A percentile compares a stretch with the other conserved stretches of the same genome.
Evolutionary conservation across 768 basidiomycete species (phyloP).

Genomic region (Boletus fagicola): DNA sequence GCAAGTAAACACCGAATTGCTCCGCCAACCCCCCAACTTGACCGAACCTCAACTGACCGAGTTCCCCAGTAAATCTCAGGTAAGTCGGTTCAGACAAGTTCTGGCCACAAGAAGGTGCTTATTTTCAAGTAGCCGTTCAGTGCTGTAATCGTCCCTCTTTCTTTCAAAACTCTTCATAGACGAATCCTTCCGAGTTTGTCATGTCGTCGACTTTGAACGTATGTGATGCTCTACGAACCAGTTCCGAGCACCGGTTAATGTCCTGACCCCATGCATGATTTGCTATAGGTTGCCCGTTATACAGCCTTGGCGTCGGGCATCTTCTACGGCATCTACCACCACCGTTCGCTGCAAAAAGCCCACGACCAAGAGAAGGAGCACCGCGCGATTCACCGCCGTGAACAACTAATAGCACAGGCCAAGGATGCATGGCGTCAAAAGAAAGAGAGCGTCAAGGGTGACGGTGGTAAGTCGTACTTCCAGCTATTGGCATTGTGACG

Average conservation of each 20-base stretch:
- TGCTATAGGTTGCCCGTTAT: slow-evolving; percentile 83
- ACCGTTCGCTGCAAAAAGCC: slow-evolving; percentile 80
- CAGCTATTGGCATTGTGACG: not conserved
- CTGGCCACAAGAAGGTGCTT: not conserved
- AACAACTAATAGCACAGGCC: slow-evolving; percentile 79
- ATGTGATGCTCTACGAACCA: slow-evolving; percentile 31
- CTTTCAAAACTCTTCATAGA: slow-evolving; percentile 6
- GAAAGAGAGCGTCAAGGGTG: slow-evolving; percentile 51
- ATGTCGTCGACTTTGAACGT: slow-evolving; percentile 83
- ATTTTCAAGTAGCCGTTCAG: slow-evolving; percentile 12
- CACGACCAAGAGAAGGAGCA: slow-evolving; percentile 76
- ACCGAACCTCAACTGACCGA: slow-evolving; percentile 13
- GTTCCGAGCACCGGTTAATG: slow-evolving; percentile 1
- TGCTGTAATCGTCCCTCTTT: slow-evolving; percentile 16
- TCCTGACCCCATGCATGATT: slow-evolving; percentile 1
- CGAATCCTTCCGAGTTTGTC: slow-evolving; percentile 15
- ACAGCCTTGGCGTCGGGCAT: slow-evolving; percentile 86
- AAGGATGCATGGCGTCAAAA: slow-evolving; percentile 89
- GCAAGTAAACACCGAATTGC: slow-evolving; percentile 28
- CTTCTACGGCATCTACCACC: slow-evolving; percentile 89
- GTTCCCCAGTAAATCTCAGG: slow-evolving; percentile 11
- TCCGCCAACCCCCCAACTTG: slow-evolving; percentile 24
- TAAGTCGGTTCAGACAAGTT: not conserved
- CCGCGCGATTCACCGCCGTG: slow-evolving; percentile 68
- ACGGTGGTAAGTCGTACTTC: slow-evolving; percentile 49